These are phyloP conservation scores for Tinospora cordifolia DNA, from an alignment of 164 flowering plant genomes.

Conservation along the genomic window DNA sequence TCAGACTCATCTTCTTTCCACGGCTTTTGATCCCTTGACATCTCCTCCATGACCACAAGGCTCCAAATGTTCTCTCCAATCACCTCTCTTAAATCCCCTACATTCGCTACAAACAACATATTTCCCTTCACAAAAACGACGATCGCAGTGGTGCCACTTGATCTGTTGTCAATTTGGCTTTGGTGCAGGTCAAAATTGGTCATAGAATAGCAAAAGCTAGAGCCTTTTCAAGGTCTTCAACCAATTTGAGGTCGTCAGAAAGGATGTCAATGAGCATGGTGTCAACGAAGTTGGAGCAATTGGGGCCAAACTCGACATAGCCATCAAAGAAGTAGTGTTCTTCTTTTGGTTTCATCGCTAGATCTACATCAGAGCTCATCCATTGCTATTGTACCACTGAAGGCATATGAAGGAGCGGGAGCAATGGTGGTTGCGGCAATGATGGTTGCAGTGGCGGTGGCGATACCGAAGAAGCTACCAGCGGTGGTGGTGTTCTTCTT, in stretches of 20 bases:
- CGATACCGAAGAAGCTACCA: too few relatives aligned
- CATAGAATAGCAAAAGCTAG: conserved; percentile 49
- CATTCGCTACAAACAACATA: conserved; percentile 76
- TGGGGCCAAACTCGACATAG: conserved; percentile 73
- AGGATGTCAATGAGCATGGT: conserved; percentile 62
- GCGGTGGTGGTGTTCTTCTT: too few relatives aligned
- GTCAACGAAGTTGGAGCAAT: conserved; percentile 76
- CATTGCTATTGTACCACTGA: too few relatives aligned
- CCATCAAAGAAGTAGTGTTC: conserved; percentile 99
- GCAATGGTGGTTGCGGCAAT: too few relatives aligned
- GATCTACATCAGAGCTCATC: too few relatives aligned
- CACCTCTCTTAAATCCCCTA: conserved; percentile 93
- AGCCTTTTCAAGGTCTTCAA: conserved; percentile 70
- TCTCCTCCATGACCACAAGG: conserved; percentile 52
- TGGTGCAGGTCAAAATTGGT: conserved; percentile 59
- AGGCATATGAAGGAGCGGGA: too few relatives aligned
- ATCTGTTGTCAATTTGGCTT: conserved; percentile 75
- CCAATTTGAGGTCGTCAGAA: conserved; percentile 40
- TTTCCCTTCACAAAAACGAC: conserved; percentile 72
- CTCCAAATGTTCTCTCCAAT: conserved; percentile 57
- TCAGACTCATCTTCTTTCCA: conserved; percentile 80
- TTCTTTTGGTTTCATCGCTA: too few relatives aligned
- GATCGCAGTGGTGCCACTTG: conserved; percentile 97
- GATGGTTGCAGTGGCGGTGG: too few relatives aligned
- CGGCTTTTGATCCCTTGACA: conserved; percentile 89